phyloP scores from a whole-genome alignment of 768 basidiomycete species.

The Tricholoma terreum region DNA sequence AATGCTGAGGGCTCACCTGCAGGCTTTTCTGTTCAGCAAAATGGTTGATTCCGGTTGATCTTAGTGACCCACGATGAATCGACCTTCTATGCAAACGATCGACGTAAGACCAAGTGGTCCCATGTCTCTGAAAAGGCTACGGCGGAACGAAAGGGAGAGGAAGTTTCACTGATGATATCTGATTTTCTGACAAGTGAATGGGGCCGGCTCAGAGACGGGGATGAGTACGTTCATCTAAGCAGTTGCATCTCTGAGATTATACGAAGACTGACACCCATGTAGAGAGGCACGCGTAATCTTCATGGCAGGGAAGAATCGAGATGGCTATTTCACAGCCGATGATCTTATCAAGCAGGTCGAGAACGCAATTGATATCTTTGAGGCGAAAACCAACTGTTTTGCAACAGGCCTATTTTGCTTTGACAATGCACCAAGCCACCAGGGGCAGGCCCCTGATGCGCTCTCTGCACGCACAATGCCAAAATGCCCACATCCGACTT shows the following conservation, averaged over 20 bases:
- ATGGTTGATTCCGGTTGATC: neutral
- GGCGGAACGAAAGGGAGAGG: neutral
- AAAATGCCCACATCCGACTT: conserved; percentile 22
- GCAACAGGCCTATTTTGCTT: conserved; percentile 13
- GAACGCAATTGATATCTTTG: neutral
- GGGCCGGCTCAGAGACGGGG: neutral
- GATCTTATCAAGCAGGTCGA: neutral
- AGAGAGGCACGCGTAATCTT: neutral
- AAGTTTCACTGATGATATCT: neutral
- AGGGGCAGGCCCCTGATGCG: conserved; percentile 23
- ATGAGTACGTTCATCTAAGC: neutral
- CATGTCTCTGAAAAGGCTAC: no score
- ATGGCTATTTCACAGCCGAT: neutral
- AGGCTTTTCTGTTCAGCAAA: neutral
- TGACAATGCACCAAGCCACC: neutral
- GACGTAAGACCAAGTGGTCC: neutral
- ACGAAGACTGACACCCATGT: neutral
- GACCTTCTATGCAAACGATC: neutral
- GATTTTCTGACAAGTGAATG: neutral
- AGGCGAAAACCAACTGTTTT: neutral
- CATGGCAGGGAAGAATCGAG: neutral
- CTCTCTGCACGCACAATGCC: no score
- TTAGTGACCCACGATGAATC: neutral
- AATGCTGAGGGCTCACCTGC: neutral
- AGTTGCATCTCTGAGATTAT: neutral